Base-by-base conservation (phyloP, 352 stramenopile genomes). In the Pelagophyceae sp. region DNA sequence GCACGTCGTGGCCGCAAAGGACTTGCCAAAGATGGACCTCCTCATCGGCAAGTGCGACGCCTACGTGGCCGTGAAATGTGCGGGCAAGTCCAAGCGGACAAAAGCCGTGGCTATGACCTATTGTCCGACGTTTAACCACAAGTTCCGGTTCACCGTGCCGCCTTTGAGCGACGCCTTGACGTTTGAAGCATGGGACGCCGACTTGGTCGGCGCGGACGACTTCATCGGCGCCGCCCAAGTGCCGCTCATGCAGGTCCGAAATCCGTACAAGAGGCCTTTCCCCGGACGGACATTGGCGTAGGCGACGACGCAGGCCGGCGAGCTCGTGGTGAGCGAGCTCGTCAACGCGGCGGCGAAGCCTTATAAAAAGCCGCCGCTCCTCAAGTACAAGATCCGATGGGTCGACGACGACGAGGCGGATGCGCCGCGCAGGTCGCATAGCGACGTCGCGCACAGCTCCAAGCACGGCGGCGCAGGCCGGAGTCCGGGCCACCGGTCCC, bases 11-110 rank as follows among this genome's bases (percentile, higher is more conserved):
- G 6, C 11, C 35, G 17, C 11, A 11, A 3, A 32, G 5, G 6
- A 27, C n/a, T 32, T 72, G 31, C 31, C 63, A 32, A 72, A 50
- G 63, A 72, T 72, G 63, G 29, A 38, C 63, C 37, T 72, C 5
- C 29, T 33, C 15, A 6, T 72, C 63, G 63, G 35, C 27, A n/a
- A 33, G 58, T n/a, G 23, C 58, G 58, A 65, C 58, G 58, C 31
- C 29, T 50, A 50, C 63, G 63, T 72, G 29, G 63, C 40, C 29
- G 63, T 38, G 2, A 27, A n/a, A 11, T n/a, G 37, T 11, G 63
- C 5, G 1, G 63, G 40, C 35, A 32, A 50, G 35, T n/a, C 6
- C 2, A 5, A 35, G 5, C 37, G n/a, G 31, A 38, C 63, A 32
- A 72, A 45, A 6, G n/a, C 19, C 3, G 35, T 72, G 11, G 40